Conservation (phyloP, 345 rosid genomes). For the thale cress (Arabidopsis thaliana) region TAIR10.1 NC_003074.8:5868501-5869000, state of each 20-base stretch:
- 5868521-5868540: too few relatives aligned
- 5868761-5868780: conserved; percentile 3
- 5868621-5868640: too few relatives aligned
- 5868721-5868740: too few relatives aligned
- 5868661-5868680: neutral
- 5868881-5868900: neutral
- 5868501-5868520: too few relatives aligned
- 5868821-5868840: neutral
- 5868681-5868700: neutral
- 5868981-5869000: neutral
- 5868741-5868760: too few relatives aligned
- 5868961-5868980: neutral
- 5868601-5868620: too few relatives aligned
- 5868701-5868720: too few relatives aligned
- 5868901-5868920: conserved; percentile 1
- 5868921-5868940: neutral
- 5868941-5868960: neutral
- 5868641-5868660: neutral
- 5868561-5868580: too few relatives aligned
- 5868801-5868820: neutral
- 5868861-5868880: neutral
- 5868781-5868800: conserved; percentile 3
- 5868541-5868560: too few relatives aligned
- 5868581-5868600: too few relatives aligned
- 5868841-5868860: neutral